Conservation (phyloP, 176 grass and related monocot species). For the Alopecurus myosuroides region DNA sequence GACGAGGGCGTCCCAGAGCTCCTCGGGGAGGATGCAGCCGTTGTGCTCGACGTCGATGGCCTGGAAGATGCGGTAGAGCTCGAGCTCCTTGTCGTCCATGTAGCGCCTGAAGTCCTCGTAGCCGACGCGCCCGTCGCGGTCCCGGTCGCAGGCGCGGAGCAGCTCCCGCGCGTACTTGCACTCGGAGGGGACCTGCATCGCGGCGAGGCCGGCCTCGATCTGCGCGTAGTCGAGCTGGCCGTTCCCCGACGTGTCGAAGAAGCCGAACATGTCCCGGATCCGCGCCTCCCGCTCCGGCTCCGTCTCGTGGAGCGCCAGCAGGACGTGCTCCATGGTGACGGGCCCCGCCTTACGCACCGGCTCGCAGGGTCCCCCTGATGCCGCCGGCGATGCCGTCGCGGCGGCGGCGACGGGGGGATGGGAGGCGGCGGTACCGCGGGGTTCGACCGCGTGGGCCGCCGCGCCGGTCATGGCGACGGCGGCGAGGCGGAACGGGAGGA, state of each 20-base stretch:
- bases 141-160: slow-evolving; percentile 78
- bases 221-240: slow-evolving; percentile 88
- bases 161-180: slow-evolving; percentile 94
- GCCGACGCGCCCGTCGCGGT: slow-evolving; percentile 78
- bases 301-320: slow-evolving; percentile 72
- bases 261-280: slow-evolving; percentile 82
- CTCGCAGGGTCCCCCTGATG: slow-evolving; percentile 27
- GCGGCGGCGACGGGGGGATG: background rate
- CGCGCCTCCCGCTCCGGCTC: slow-evolving; percentile 86
- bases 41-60: slow-evolving; percentile 98
- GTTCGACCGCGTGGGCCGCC: slow-evolving; percentile 44
- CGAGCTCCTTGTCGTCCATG: slow-evolving; percentile 99
- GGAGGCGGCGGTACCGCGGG: background rate
- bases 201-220: slow-evolving; percentile 85
- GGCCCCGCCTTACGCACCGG: slow-evolving; percentile 58
- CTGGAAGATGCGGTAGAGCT: slow-evolving; percentile 98
- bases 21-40: slow-evolving; percentile 92
- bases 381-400: background rate
- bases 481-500: slow-evolving; percentile 13
- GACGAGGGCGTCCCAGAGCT: slow-evolving; percentile 94
- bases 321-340: slow-evolving; percentile 91
- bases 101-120: slow-evolving; percentile 88
- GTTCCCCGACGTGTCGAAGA: slow-evolving; percentile 65
- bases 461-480: slow-evolving; percentile 57
- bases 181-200: slow-evolving; percentile 69